These are phyloP conservation scores for Claviceps capensis DNA, from an alignment of 2,329 filamentous ascomycete genomes.

Conservation along the genomic window DNA sequence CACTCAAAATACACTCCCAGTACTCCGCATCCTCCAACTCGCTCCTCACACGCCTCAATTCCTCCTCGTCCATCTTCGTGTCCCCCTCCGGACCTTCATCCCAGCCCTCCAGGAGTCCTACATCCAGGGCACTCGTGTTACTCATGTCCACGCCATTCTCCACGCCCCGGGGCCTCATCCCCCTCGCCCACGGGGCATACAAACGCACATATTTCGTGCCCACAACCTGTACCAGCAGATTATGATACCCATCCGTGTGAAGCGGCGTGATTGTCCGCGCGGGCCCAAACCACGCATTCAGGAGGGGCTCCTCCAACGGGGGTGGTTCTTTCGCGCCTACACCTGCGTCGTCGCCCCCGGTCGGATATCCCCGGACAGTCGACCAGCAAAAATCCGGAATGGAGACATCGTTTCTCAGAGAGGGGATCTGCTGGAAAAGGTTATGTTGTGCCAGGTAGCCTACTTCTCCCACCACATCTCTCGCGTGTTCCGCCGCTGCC, in stretches of 20 bases:
- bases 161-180: slow-evolving; percentile 45
- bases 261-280: slow-evolving; percentile 78
- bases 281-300: slow-evolving; percentile 92
- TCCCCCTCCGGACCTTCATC: slow-evolving; percentile 22
- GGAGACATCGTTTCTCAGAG: slow-evolving; percentile 58
- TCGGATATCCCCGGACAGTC: slow-evolving; percentile 43
- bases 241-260: slow-evolving; percentile 90
- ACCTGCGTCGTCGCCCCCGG: not conserved
- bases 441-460: slow-evolving; percentile 90
- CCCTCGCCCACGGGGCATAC: slow-evolving; percentile 55
- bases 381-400: slow-evolving; percentile 80
- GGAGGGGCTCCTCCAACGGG: slow-evolving; percentile 44
- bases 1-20: slow-evolving; percentile 63
- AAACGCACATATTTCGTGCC: slow-evolving; percentile 86
- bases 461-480: slow-evolving; percentile 9
- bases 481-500: slow-evolving; percentile 13
- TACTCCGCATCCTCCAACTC: slow-evolving; percentile 49
- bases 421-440: slow-evolving; percentile 69
- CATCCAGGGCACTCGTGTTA: slow-evolving; percentile 72
- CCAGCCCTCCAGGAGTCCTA: slow-evolving; percentile 55
- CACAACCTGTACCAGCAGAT: slow-evolving; percentile 78
- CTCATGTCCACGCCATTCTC: slow-evolving; percentile 76
- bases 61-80: not conserved
- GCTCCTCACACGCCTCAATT: slow-evolving; percentile 23
- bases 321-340: slow-evolving; percentile 3